These are phyloP conservation scores for Tilletia setariae DNA, from an alignment of 1,284 basidiomycete species.

Conservation along the genomic window DNA sequence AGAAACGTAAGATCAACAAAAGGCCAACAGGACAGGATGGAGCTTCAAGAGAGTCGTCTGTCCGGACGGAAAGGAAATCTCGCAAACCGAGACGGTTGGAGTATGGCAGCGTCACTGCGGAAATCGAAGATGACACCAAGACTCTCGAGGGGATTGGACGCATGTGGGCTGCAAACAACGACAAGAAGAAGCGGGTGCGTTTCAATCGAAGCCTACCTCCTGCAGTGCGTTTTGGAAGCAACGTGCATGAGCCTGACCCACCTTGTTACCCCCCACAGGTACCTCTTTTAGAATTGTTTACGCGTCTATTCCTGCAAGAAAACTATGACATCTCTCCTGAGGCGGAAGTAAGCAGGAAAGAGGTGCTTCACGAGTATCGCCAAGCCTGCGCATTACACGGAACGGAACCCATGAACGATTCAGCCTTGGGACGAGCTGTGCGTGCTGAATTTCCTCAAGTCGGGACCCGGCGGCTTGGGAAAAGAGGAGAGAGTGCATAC, in stretches of 20 bases:
- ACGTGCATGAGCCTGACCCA: neutral
- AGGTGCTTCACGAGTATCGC: neutral
- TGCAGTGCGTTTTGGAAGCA: too few species aligned
- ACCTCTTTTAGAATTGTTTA: conserved; percentile 1
- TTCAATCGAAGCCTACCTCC: neutral
- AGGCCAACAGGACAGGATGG: neutral
- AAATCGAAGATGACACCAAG: conserved; percentile 1
- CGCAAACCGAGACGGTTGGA: neutral
- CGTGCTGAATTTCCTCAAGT: conserved; percentile 7
- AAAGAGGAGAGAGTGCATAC: conserved; percentile 4
- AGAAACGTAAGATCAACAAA: conserved; percentile 2
- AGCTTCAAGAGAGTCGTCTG: neutral
- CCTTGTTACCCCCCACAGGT: neutral
- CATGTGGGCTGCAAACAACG: conserved; percentile 1
- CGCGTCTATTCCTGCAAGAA: neutral
- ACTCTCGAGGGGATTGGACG: conserved; percentile 12
- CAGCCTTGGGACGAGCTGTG: conserved; percentile 4
- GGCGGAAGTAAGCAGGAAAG: conserved; percentile 1
- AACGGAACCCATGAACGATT: neutral
- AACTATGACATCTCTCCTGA: neutral
- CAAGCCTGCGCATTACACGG: neutral
- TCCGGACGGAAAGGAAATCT: neutral
- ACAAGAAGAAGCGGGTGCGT: conserved; percentile 11
- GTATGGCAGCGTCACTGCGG: neutral
- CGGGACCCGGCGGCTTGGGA: conserved; percentile 5